Percentiles rank a stretch among this genome's conserved stretches.
These are phyloP conservation scores for Tuber magnatum DNA, from an alignment of 495 filamentous ascomycete genomes.

Conservation along the genomic window DNA sequence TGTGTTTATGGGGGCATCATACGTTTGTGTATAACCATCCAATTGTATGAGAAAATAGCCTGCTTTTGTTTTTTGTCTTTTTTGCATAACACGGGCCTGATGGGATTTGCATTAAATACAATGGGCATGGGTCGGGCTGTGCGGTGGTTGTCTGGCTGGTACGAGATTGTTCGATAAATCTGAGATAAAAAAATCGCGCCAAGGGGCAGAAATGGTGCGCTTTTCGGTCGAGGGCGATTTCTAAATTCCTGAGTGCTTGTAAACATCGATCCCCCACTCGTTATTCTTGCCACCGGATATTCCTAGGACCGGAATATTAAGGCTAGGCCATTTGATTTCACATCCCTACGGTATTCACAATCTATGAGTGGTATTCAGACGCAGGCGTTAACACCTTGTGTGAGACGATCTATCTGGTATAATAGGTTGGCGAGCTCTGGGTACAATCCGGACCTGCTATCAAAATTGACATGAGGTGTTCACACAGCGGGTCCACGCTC, in stretches of 20 bases:
- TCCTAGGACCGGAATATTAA: too few species aligned
- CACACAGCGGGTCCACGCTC: too few species aligned
- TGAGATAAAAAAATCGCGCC: neutral
- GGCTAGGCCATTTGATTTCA: too few species aligned
- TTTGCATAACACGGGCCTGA: neutral
- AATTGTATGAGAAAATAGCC: conserved; percentile 1
- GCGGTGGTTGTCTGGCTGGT: neutral
- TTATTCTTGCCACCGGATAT: neutral
- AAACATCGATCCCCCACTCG: neutral
- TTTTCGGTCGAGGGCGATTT: neutral
- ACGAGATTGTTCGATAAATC: neutral
- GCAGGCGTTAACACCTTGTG: too few species aligned
- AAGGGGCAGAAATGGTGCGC: neutral
- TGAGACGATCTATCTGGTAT: too few species aligned
- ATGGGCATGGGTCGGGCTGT: neutral
- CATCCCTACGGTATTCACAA: too few species aligned
- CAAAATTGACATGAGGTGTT: neutral
- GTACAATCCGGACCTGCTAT: neutral
- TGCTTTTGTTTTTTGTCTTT: conserved; percentile 5
- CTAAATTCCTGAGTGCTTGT: neutral
- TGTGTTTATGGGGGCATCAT: neutral
- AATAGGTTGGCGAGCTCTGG: too few species aligned
- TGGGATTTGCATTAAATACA: neutral
- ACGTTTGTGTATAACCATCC: conserved; percentile 3
- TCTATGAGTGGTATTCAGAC: too few species aligned